Evolutionary conservation across 2,329 filamentous ascomycete species (phyloP).

Genomic region (Daldinia sp.): DNA sequence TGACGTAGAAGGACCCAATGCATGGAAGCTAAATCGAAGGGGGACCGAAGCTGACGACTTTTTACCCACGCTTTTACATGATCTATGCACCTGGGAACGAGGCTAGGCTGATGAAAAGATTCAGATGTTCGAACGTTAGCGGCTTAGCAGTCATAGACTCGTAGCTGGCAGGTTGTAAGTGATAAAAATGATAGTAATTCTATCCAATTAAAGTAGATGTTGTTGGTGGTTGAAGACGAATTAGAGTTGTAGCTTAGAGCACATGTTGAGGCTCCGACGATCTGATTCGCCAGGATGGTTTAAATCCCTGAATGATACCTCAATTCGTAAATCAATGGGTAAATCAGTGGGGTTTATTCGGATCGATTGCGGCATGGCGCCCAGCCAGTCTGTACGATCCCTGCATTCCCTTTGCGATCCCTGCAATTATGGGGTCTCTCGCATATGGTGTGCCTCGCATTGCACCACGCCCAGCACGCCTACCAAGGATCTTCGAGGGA

Average conservation of each 20-base stretch:
- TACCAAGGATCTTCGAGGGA: slow-evolving; percentile 14
- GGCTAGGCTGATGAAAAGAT: slow-evolving; percentile 36
- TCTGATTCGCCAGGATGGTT: slow-evolving; percentile 31
- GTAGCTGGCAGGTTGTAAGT: slow-evolving; percentile 17
- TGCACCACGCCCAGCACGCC: not conserved
- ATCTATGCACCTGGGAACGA: slow-evolving; percentile 22
- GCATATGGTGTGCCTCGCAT: slow-evolving; percentile 5
- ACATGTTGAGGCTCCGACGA: slow-evolving; percentile 42
- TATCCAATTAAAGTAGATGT: slow-evolving; percentile 5
- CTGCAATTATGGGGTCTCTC: slow-evolving; percentile 4
- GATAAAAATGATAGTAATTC: not conserved
- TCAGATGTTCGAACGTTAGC: slow-evolving; percentile 6
- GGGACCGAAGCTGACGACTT: slow-evolving; percentile 32
- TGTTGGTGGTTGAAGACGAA: slow-evolving; percentile 41
- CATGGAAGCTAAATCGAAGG: slow-evolving; percentile 41
- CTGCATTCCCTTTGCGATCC: not conserved
- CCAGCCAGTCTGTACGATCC: not conserved
- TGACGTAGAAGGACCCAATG: slow-evolving; percentile 9
- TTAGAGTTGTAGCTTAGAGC: slow-evolving; percentile 42
- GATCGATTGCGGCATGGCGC: not conserved
- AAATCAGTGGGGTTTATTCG: not conserved
- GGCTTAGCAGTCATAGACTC: slow-evolving; percentile 17
- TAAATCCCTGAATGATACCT: slow-evolving; percentile 9
- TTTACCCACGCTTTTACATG: slow-evolving; percentile 2
- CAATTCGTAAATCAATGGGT: slow-evolving; percentile 29